phyloP scores from a whole-genome alignment of 345 rosid species.

The Dovyalis caffra region DNA sequence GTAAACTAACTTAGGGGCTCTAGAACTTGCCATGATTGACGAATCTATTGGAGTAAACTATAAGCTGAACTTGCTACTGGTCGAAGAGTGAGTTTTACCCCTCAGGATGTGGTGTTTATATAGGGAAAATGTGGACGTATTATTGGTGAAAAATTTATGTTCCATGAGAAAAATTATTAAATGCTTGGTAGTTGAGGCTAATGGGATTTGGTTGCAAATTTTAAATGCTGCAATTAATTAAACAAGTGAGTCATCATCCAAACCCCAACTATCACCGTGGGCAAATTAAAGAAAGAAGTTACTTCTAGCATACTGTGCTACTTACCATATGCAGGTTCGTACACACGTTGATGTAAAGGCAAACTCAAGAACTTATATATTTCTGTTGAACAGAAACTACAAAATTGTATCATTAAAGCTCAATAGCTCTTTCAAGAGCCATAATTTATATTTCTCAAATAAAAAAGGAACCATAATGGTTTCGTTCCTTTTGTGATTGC shows the following conservation, averaged over 20 bases:
- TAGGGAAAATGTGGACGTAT: background rate
- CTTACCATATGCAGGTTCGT: too few relatives aligned
- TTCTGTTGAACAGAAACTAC: too few relatives aligned
- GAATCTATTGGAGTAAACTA: background rate
- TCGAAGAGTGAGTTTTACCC: background rate
- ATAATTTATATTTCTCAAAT: too few relatives aligned
- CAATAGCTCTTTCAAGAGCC: too few relatives aligned
- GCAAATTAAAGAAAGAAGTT: background rate
- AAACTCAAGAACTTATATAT: too few relatives aligned
- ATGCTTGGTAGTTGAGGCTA: background rate
- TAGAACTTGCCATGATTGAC: background rate
- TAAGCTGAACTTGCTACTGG: background rate
- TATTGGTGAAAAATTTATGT: background rate
- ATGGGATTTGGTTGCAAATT: background rate
- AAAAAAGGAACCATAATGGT: too few relatives aligned
- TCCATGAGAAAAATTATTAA: background rate
- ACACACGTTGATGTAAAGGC: too few relatives aligned
- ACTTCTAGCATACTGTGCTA: too few relatives aligned
- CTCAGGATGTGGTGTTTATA: background rate
- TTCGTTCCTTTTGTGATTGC: too few relatives aligned
- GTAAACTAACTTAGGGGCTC: conserved; percentile 20
- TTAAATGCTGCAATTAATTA: background rate
- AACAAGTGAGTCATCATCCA: background rate
- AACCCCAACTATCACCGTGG: background rate
- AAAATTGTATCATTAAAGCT: too few relatives aligned